Base-by-base conservation (phyloP, 1,284 basidiomycete species). In the Leccinum fuscescens region DNA sequence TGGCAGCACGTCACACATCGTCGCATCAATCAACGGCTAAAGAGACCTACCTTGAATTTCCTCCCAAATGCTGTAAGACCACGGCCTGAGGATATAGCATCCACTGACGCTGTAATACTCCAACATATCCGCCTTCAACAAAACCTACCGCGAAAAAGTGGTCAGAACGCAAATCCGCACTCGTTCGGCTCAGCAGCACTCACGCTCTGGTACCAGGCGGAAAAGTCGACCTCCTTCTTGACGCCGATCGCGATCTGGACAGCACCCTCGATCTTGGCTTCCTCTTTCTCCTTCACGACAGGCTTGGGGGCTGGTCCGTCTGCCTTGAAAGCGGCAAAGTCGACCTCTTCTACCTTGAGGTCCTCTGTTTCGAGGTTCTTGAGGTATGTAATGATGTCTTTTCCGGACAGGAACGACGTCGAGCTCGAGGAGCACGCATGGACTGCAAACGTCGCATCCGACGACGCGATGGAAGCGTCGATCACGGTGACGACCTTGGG, bases 71-170 rank as follows among this genome's bases (percentile, higher is more conserved):
- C 86, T 89, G 78, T 94, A 99, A 6, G 94, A 96, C 91, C 94
- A 95, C 0, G 97, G 97, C 75, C 95, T 96, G 64, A 99, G 88
- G 71, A 99, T 98, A 79, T 99, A 99, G 75, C 96, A 99, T 27
- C 96, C 97, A 65, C 93, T 96, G 70, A 99, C 95, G 75, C 90
- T 96, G 79, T 99, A 99, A 79, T 99, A 99, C 73, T 99, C 97
- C 59, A 99, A 79, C 96, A 99, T 98, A 71, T 99, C 96, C 24
- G 95, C 93, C 81, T 99, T 98, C 76, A 96, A 82, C 64, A 99
- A 81, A n/a, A 98, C 95, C 92, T 96, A 67, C 55, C 35, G 42
- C 54, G 14, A 22, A 14, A 20, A 46, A 42, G 17, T 24, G 48
- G 11, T 73, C 55, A 63, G 56, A 22, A 50, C 4, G 15, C 4